Percentiles rank a stretch among this genome's conserved stretches.
Evolutionary conservation across 768 basidiomycete species (phyloP).

Genomic region (Amanita muscaria): DNA sequence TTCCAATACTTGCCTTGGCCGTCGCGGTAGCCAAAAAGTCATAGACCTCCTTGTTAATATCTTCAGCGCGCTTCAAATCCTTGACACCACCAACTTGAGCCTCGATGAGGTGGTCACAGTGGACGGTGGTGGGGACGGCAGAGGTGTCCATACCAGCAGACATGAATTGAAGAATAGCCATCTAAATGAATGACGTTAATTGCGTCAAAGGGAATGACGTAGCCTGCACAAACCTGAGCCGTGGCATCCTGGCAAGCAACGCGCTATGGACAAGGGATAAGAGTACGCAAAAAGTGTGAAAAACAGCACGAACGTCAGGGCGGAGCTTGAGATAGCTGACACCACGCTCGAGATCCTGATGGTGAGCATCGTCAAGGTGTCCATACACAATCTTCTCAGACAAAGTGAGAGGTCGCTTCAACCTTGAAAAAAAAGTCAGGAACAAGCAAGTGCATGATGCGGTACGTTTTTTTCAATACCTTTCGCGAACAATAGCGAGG

Average conservation of each 20-base stretch:
- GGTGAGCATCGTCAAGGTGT: conserved; percentile 90
- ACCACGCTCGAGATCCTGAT: conserved; percentile 87
- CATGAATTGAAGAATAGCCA: conserved; percentile 99
- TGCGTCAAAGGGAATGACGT: conserved; percentile 11
- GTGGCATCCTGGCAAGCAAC: conserved; percentile 91
- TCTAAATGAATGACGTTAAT: conserved; percentile 40
- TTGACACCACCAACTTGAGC: conserved; percentile 90
- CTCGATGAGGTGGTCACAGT: conserved; percentile 99
- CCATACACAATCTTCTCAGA: conserved; percentile 98
- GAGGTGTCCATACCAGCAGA: conserved; percentile 97
- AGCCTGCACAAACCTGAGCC: conserved; percentile 48
- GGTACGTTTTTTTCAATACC: conserved; percentile 35
- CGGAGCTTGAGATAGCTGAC: conserved; percentile 94
- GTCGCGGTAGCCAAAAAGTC: conserved; percentile 97
- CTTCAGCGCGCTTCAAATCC: conserved; percentile 87
- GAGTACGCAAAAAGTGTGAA: neutral
- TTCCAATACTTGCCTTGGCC: conserved; percentile 75
- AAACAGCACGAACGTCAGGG: conserved; percentile 70
- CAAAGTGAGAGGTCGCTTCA: conserved; percentile 84
- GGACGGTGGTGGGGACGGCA: conserved; percentile 96
- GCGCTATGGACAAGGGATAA: conserved; percentile 37
- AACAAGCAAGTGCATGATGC: conserved; percentile 7
- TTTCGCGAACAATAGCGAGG: conserved; percentile 75
- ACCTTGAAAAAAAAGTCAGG: conserved; percentile 22
- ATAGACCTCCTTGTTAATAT: conserved; percentile 97